Percentiles rank a stretch among this genome's conserved stretches.
These are phyloP conservation scores for Talaromyces trachyspermus DNA, from an alignment of 495 filamentous ascomycete species.

Conservation along the genomic window DNA sequence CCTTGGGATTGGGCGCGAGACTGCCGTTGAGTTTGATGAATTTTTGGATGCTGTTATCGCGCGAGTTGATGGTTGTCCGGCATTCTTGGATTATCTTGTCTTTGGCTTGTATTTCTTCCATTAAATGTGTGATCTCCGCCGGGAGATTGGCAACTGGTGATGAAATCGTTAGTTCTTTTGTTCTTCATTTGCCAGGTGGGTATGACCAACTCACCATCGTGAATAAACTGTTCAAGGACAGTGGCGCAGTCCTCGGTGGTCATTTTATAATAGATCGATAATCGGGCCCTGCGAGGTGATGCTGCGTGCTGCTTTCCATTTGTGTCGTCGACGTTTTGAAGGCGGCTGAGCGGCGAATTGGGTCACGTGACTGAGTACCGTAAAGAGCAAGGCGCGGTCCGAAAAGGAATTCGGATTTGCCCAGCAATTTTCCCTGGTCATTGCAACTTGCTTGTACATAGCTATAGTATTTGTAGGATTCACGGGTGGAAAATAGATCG, in stretches of 20 bases:
- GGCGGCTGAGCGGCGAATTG: no score
- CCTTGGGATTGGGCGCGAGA: conserved; percentile 74
- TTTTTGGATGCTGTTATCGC: conserved; percentile 80
- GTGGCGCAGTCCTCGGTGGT: conserved; percentile 68
- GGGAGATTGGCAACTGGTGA: conserved; percentile 78
- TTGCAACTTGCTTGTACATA: no score
- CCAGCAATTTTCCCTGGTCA: no score
- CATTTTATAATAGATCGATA: not conserved
- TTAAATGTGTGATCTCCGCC: conserved; percentile 82
- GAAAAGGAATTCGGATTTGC: no score
- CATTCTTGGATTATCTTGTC: conserved; percentile 73
- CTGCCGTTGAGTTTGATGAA: conserved; percentile 82
- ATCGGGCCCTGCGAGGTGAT: no score
- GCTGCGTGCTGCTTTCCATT: no score
- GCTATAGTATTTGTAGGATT: no score
- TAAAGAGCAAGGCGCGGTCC: no score
- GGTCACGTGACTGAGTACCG: no score
- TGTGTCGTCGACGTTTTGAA: no score
- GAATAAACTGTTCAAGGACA: conserved; percentile 88
- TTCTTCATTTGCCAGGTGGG: not conserved
- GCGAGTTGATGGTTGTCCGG: conserved; percentile 61
- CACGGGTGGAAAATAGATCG: no score
- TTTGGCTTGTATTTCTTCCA: conserved; percentile 91
- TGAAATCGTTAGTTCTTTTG: conserved; percentile 8
- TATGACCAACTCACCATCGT: conserved; percentile 48